Evolutionary conservation across 83 land plant species (phyloP), one percentile per base, ranked within the genome.

Genomic region (Picea mariana): DNA sequence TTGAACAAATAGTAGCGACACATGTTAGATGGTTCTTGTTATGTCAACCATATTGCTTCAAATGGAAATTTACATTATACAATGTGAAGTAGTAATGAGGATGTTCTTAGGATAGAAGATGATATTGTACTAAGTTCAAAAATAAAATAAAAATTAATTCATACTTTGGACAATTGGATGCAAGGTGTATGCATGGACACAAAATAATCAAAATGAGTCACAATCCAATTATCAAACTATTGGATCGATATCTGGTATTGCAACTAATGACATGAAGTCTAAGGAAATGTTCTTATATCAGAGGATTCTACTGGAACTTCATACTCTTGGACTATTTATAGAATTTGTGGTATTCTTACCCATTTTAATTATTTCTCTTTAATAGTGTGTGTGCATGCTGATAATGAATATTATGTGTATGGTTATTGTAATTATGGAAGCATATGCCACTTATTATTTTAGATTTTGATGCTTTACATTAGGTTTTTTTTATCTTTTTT

Each of bases 261-360:
- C 84, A 47, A 80, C 84, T 68, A 79, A 88, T 86, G 99, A 93
- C 20, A 78, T 67, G 16, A 84, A 83, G 75, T 98, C 89, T 83
- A 84, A 92, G 75, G 82, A 84, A 17, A 90, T 96, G 94, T 83
- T 82, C 62, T 55, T 96, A 49, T 87, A 98, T 89, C 93, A 93
- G 59, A 89, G 91, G 87, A 89, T 98, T 82, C 82, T 85, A 42
- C 40, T 93, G 85, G 99, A 98, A 89, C 86, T 95, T 62, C 92
- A 92, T 23, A 92, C 95, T 67, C 84, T 93, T 81, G 99, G 95
- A 75, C 69, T 98, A 21, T 87, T 81, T 67, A 94, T 91, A 23
- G 99, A 93, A 44, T 82, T 67, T 47, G 86, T 88, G 92, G 95
- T 95, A 86, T 62, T 61, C 13, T 67, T 67, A 26, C 27, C 69